phyloP scores from a whole-genome alignment of 2,329 filamentous ascomycete species.

The Aphanoascus verrucosus region DNA sequence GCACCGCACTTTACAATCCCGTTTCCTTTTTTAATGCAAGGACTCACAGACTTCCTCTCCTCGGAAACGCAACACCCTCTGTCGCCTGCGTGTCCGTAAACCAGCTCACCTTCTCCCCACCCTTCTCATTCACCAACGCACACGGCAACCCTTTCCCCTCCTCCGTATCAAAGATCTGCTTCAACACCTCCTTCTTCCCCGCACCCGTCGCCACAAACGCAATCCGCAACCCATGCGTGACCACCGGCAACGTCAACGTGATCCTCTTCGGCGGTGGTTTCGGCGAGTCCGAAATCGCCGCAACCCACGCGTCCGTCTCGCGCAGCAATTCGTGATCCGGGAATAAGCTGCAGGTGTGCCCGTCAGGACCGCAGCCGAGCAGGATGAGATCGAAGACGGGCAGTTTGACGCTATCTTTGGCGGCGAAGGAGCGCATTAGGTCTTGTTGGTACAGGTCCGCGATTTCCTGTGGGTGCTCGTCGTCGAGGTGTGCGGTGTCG shows the following conservation, averaged over 20 bases:
- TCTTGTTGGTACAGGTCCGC: slow-evolving; percentile 88
- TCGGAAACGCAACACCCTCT: slow-evolving; percentile 72
- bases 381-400: slow-evolving; percentile 92
- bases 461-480: slow-evolving; percentile 80
- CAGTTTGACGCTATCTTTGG: slow-evolving; percentile 83
- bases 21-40: background rate
- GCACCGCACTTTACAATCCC: background rate
- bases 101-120: slow-evolving; percentile 83
- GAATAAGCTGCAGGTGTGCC: slow-evolving; percentile 95
- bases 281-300: slow-evolving; percentile 81
- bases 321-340: slow-evolving; percentile 77
- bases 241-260: slow-evolving; percentile 82
- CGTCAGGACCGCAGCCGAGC: slow-evolving; percentile 87
- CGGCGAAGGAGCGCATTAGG: slow-evolving; percentile 76
- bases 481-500: slow-evolving; percentile 53
- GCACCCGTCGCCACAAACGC: slow-evolving; percentile 85
- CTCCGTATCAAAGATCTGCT: slow-evolving; percentile 75
- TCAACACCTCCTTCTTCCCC: slow-evolving; percentile 84
- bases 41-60: slow-evolving; percentile 53
- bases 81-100: slow-evolving; percentile 82
- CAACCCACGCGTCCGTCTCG: slow-evolving; percentile 83
- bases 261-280: slow-evolving; percentile 88
- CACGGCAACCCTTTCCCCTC: slow-evolving; percentile 67
- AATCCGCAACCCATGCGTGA: slow-evolving; percentile 74
- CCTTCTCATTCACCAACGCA: slow-evolving; percentile 72